These are phyloP conservation scores for Candida glucosophila DNA, from an alignment of 1,139 yeast species.

Conservation along the genomic window DNA sequence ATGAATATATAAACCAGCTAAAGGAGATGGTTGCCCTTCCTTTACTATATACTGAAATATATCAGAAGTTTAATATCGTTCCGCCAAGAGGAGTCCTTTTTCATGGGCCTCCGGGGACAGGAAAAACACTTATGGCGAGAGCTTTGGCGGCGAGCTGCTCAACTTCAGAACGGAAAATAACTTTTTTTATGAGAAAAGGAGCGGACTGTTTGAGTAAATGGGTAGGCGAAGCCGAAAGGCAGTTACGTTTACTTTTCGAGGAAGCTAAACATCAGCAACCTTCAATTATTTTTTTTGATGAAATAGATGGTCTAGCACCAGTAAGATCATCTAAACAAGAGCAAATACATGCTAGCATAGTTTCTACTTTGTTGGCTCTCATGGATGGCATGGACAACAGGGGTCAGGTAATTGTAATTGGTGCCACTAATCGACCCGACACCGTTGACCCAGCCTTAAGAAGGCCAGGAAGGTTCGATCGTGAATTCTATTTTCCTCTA, in stretches of 20 bases:
- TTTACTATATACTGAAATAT: slow-evolving; percentile 84
- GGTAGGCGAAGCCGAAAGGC: slow-evolving; percentile 99
- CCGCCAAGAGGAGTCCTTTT: slow-evolving; percentile 97
- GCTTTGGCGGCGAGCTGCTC: slow-evolving; percentile 96
- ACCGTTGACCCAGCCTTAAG: slow-evolving; percentile 95
- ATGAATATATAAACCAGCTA: slow-evolving; percentile 79
- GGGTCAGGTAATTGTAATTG: slow-evolving; percentile 96
- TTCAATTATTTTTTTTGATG: slow-evolving; percentile 90
- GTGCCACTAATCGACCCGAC: slow-evolving; percentile 97
- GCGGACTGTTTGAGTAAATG: slow-evolving; percentile 96
- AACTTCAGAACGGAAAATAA: slow-evolving; percentile 70
- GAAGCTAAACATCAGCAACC: slow-evolving; percentile 97
- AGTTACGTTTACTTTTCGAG: slow-evolving; percentile 79
- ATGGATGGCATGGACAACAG: slow-evolving; percentile 99
- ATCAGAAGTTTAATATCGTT: slow-evolving; percentile 80
- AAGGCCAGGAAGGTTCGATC: slow-evolving; percentile 95
- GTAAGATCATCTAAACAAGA: slow-evolving; percentile 96
- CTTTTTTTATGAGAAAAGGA: slow-evolving; percentile 97
- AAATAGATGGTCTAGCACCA: slow-evolving; percentile 96
- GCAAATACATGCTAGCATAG: slow-evolving; percentile 96
- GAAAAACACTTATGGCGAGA: slow-evolving; percentile 96
- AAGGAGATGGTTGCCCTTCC: slow-evolving; percentile 98
- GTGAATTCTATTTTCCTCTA: slow-evolving; percentile 92
- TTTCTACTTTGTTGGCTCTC: slow-evolving; percentile 82
- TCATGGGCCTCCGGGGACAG: slow-evolving; percentile 99